These are phyloP conservation scores for Orbilia brochopaga DNA, from an alignment of 2,329 filamentous ascomycete species.

Conservation along the genomic window DNA sequence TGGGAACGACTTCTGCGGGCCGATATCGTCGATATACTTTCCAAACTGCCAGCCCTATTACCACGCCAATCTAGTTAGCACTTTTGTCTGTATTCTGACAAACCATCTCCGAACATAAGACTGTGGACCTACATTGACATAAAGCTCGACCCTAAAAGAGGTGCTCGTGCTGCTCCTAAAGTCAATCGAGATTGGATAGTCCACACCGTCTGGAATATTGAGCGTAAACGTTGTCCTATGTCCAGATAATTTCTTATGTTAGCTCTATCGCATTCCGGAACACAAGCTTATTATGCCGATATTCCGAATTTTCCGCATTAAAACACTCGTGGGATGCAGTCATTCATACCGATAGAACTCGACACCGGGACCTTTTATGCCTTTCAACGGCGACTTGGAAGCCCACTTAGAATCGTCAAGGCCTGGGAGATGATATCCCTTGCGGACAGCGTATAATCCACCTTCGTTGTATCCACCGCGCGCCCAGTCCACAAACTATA, in stretches of 20 bases:
- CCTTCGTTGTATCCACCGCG: slow-evolving; percentile 72
- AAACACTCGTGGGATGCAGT: too few species aligned
- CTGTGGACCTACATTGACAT: slow-evolving; percentile 65
- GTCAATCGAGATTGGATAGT: slow-evolving; percentile 68
- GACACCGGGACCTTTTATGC: slow-evolving; percentile 63
- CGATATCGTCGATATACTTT: slow-evolving; percentile 71
- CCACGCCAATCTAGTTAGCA: not conserved
- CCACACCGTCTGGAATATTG: slow-evolving; percentile 65
- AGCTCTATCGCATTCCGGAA: too few species aligned
- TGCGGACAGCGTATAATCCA: slow-evolving; percentile 65
- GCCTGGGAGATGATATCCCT: slow-evolving; percentile 68
- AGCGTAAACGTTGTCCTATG: slow-evolving; percentile 63
- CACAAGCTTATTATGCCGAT: too few species aligned
- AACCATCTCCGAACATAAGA: too few species aligned
- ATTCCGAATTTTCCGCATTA: too few species aligned
- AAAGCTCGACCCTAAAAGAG: slow-evolving; percentile 69
- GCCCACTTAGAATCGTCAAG: slow-evolving; percentile 62
- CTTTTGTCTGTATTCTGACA: too few species aligned
- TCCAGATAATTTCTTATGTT: too few species aligned
- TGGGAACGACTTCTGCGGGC: slow-evolving; percentile 73
- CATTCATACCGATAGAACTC: slow-evolving; percentile 62
- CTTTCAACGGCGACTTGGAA: slow-evolving; percentile 58
- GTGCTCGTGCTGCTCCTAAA: slow-evolving; percentile 62
- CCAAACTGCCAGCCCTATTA: slow-evolving; percentile 69
- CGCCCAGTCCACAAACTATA: slow-evolving; percentile 64